These are phyloP conservation scores for Diospyros kaki DNA, from an alignment of 148 eudicot genomes.

Conservation along the genomic window DNA sequence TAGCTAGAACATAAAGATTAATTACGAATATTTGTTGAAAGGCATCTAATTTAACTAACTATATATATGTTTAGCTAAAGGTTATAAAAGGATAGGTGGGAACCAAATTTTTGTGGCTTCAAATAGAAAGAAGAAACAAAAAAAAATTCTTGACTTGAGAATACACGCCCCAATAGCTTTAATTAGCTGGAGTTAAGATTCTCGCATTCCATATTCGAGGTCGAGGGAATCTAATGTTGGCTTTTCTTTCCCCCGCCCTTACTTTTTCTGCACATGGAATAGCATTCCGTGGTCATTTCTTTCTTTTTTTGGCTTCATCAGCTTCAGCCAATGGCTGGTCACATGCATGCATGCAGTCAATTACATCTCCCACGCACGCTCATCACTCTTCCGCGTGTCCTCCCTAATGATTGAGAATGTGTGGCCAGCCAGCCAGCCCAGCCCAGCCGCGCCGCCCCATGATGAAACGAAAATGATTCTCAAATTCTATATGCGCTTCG, in stretches of 20 bases:
- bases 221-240: constrained; percentile 23
- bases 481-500: constrained; percentile 5
- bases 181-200: constrained; percentile 47
- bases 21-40: constrained; percentile 8
- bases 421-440: too few relatives aligned
- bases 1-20: not conserved
- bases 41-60: constrained; percentile 12
- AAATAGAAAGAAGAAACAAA: constrained; percentile 36
- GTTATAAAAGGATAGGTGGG: constrained; percentile 28
- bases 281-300: constrained; percentile 77
- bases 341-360: constrained; percentile 29
- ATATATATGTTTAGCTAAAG: constrained; percentile 20
- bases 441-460: not conserved
- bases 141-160: constrained; percentile 45
- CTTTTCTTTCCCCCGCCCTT: constrained; percentile 13
- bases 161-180: constrained; percentile 37
- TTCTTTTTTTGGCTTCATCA: constrained; percentile 15
- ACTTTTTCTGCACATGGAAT: constrained; percentile 41
- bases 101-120: constrained; percentile 77
- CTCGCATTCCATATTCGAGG: constrained; percentile 34
- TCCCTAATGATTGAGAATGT: constrained; percentile 14
- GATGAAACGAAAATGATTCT: constrained; percentile 15
- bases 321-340: constrained; percentile 14
- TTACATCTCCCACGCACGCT: constrained; percentile 22
- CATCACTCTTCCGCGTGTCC: constrained; percentile 33